Percentiles rank a stretch among this genome's conserved stretches.
phyloP scores from a whole-genome alignment of 495 filamentous ascomycete genomes.

The Astrocystis sublimbata region DNA sequence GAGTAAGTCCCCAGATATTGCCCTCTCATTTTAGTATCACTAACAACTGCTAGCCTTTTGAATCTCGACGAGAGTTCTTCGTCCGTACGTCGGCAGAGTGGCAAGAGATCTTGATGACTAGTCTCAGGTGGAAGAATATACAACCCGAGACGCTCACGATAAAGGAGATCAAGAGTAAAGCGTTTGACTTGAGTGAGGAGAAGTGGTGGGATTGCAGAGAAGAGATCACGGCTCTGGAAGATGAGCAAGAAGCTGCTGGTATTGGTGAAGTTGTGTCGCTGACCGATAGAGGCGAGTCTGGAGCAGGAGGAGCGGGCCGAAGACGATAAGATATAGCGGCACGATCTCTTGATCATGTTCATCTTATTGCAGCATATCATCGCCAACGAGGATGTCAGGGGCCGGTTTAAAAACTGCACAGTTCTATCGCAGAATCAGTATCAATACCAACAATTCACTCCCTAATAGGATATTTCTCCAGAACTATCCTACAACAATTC shows the following conservation, averaged over 20 bases:
- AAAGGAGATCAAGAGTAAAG: constrained; percentile 88
- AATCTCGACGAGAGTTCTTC: constrained; percentile 90
- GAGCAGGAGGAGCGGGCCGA: constrained; percentile 57
- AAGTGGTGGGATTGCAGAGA: constrained; percentile 99
- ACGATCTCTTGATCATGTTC: background rate
- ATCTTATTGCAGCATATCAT: background rate
- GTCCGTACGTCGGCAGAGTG: constrained; percentile 81
- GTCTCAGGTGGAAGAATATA: constrained; percentile 58
- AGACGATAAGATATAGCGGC: constrained; percentile 45
- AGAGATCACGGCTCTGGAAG: constrained; percentile 88
- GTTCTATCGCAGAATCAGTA: too few species aligned
- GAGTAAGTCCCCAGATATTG: constrained; percentile 35
- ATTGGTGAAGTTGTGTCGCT: constrained; percentile 94
- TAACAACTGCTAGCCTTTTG: constrained; percentile 75
- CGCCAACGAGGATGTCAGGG: too few species aligned
- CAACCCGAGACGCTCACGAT: constrained; percentile 64
- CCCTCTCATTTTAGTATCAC: constrained; percentile 1
- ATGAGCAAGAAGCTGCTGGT: constrained; percentile 93
- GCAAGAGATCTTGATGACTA: constrained; percentile 80
- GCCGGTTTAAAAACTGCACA: too few species aligned
- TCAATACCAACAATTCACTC: too few species aligned
- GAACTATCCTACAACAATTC: too few species aligned
- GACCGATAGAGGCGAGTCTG: constrained; percentile 62
- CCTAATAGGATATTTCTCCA: too few species aligned
- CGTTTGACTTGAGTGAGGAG: constrained; percentile 86